phyloP scores from a whole-genome alignment of 371 early-diverging fungal species.

The Chytridiales sp. region DNA sequence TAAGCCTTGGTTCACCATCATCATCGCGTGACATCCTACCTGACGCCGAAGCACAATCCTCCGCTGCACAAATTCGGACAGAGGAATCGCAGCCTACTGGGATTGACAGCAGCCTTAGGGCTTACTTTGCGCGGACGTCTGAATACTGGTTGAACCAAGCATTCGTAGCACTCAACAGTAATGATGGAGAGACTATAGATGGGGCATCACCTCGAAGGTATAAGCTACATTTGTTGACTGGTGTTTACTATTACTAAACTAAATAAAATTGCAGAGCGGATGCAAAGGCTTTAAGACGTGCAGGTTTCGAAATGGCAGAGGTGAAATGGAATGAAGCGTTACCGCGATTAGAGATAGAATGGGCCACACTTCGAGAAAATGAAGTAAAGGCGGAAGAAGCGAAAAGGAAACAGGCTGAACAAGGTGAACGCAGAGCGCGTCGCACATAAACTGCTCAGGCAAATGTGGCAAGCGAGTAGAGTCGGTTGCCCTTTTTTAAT shows the following conservation, averaged over 20 bases:
- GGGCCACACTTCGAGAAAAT: slow-evolving; percentile 19
- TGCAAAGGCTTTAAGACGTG: slow-evolving; percentile 17
- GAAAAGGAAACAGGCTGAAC: slow-evolving; percentile 9
- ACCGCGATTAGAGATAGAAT: slow-evolving; percentile 16
- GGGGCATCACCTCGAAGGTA: slow-evolving; percentile 1
- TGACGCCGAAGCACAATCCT: too few relatives aligned
- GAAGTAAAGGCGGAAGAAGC: slow-evolving; percentile 23
- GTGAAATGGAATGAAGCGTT: slow-evolving; percentile 15
- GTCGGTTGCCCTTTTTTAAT: slow-evolving; percentile 32
- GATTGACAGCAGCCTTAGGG: slow-evolving; percentile 18
- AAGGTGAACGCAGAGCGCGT: slow-evolving; percentile 15
- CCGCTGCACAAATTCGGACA: too few relatives aligned
- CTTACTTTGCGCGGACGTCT: slow-evolving; percentile 26
- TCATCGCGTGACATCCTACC: slow-evolving; percentile 9
- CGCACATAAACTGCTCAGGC: background rate
- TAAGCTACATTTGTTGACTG: background rate
- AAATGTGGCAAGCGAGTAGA: slow-evolving; percentile 20
- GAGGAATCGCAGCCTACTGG: slow-evolving; percentile 6
- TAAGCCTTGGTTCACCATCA: background rate
- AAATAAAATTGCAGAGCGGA: background rate
- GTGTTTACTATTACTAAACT: background rate
- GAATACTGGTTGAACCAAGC: slow-evolving; percentile 19
- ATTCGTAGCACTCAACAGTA: slow-evolving; percentile 7
- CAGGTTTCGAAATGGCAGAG: slow-evolving; percentile 21
- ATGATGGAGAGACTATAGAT: background rate